A percentile compares a stretch with the other conserved stretches of the same genome.
Evolutionary conservation across 1,284 basidiomycete species (phyloP).

Genomic region (Athelia sp.): DNA sequence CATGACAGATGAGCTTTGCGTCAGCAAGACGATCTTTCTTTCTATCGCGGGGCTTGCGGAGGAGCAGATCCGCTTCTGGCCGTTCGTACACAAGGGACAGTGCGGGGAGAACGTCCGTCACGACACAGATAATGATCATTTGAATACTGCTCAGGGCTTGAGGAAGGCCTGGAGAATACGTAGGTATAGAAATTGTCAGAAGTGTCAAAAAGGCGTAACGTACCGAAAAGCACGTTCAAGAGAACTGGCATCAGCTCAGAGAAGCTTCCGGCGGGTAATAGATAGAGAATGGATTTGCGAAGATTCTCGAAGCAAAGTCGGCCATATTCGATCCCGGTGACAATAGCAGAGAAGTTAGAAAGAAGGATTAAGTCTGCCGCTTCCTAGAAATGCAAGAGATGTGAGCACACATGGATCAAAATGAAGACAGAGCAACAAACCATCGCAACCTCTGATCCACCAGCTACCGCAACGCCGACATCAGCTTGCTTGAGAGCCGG

Average conservation of each 20-base stretch:
- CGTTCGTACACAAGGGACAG: slow-evolving; percentile 54
- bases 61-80: slow-evolving; percentile 52
- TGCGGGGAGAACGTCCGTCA: slow-evolving; percentile 52
- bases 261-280: slow-evolving; percentile 41
- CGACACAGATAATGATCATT: slow-evolving; percentile 56
- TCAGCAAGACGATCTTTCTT: slow-evolving; percentile 49
- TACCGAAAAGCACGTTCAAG: slow-evolving; percentile 44
- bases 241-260: slow-evolving; percentile 63
- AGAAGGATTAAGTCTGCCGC: slow-evolving; percentile 46
- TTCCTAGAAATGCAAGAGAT: slow-evolving; percentile 18
- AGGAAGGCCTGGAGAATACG: slow-evolving; percentile 20
- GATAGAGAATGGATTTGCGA: slow-evolving; percentile 46
- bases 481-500: slow-evolving; percentile 56
- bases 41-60: slow-evolving; percentile 60
- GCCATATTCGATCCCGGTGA: slow-evolving; percentile 49
- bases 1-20: slow-evolving; percentile 51
- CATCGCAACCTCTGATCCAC: slow-evolving; percentile 45
- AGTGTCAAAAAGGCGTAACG: neutral
- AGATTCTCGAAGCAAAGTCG: slow-evolving; percentile 69
- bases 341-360: slow-evolving; percentile 44
- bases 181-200: slow-evolving; percentile 8
- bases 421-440: slow-evolving; percentile 7
- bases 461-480: slow-evolving; percentile 51
- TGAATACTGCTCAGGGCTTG: slow-evolving; percentile 32
- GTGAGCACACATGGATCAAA: no score